A percentile compares a stretch with the other conserved stretches of the same genome.
Conservation (phyloP, 495 filamentous ascomycete species). For the Penicillium subrubescens region DNA sequence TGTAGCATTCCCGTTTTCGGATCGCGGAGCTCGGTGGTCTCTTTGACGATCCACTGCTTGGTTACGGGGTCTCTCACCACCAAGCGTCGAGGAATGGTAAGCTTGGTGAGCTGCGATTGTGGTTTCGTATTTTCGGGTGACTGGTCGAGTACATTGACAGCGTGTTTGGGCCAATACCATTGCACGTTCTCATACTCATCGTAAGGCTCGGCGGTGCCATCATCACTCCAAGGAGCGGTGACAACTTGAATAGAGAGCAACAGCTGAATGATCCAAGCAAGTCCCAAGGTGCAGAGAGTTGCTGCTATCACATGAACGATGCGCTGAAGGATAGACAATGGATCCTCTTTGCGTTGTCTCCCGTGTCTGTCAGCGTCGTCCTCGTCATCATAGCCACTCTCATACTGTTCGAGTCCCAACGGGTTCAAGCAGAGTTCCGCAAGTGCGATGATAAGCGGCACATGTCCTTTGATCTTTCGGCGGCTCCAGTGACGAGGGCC, state of each 20-base stretch:
- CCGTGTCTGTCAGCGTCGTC: background rate
- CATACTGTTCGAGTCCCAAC: conserved; percentile 10
- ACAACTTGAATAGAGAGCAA: conserved; percentile 12
- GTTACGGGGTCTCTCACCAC: conserved; percentile 12
- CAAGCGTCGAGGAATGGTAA: conserved; percentile 15
- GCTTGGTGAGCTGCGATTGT: conserved; percentile 11
- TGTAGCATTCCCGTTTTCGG: conserved; percentile 16
- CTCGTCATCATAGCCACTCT: conserved; percentile 7
- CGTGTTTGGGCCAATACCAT: conserved; percentile 20
- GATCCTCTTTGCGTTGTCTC: background rate
- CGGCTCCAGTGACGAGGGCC: conserved; percentile 14
- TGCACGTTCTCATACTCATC: conserved; percentile 16
- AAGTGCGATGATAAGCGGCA: conserved; percentile 9
- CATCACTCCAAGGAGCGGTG: conserved; percentile 15
- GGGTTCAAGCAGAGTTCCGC: conserved; percentile 18
- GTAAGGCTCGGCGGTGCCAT: conserved; percentile 8
- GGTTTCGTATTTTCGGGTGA: conserved; percentile 12
- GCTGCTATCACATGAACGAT: conserved; percentile 11
- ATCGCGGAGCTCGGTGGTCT: conserved; percentile 1
- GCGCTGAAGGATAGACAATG: background rate
- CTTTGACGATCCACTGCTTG: conserved; percentile 7
- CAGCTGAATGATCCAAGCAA: conserved; percentile 18
- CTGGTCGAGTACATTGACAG: conserved; percentile 18
- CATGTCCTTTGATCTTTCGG: conserved; percentile 8
- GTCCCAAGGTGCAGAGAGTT: conserved; percentile 7